Conservation (phyloP, 225 moss, liverwort and hornwort genomes). For the Neckera pumila region DNA sequence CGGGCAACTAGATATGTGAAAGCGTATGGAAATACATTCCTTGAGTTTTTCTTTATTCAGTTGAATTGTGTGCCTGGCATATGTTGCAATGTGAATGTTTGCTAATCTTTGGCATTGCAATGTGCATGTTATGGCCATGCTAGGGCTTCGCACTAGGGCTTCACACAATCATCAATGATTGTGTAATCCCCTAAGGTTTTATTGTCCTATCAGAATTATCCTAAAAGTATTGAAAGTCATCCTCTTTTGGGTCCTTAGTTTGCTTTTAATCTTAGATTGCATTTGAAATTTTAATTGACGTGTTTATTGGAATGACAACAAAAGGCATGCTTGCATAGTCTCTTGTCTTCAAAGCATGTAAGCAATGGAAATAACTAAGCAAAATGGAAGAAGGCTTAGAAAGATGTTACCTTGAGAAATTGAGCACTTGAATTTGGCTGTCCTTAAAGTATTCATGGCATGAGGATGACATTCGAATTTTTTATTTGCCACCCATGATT, state of each 20-base stretch:
- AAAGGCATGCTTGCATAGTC: neutral
- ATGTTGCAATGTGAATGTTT: neutral
- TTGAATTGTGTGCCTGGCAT: neutral
- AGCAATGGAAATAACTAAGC: neutral
- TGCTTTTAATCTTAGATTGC: neutral
- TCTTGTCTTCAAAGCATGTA: neutral
- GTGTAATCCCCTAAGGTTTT: neutral
- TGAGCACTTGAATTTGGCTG: constrained; percentile 15
- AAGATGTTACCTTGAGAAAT: neutral
- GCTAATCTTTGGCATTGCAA: neutral
- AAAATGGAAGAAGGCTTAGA: neutral
- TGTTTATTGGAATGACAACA: no score
- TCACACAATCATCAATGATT: neutral
- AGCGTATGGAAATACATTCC: neutral
- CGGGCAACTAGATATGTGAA: neutral
- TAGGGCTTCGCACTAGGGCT: no score
- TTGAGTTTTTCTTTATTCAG: neutral
- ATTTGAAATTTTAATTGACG: neutral
- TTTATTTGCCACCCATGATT: no score
- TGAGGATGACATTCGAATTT: neutral
- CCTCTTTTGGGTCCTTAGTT: neutral
- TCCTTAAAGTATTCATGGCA: neutral
- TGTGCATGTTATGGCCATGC: neutral
- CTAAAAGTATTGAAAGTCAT: neutral
- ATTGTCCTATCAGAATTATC: neutral